Conservation (phyloP, 257 asterid genomes). For the Voacanga thouarsii region DNA sequence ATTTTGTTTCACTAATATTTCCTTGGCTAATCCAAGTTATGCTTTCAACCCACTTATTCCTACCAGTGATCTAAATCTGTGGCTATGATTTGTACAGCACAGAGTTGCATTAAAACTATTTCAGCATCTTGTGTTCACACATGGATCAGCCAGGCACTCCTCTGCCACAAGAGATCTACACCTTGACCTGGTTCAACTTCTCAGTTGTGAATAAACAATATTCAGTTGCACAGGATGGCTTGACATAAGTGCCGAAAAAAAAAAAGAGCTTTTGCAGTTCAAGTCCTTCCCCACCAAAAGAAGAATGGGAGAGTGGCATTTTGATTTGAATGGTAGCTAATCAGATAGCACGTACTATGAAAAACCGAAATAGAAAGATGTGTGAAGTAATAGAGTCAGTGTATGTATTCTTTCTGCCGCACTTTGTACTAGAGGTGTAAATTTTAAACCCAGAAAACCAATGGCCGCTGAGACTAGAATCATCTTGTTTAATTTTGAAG, state of each 20-base stretch:
- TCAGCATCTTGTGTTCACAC: slow-evolving; percentile 75
- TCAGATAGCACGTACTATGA: neutral
- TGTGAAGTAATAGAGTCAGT: neutral
- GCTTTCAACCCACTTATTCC: slow-evolving; percentile 13
- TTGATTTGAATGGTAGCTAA: slow-evolving; percentile 2
- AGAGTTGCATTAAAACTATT: slow-evolving; percentile 80
- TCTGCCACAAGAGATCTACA: slow-evolving; percentile 55
- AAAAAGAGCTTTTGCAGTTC: neutral
- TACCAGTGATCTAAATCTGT: slow-evolving; percentile 81
- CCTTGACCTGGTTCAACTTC: slow-evolving; percentile 31
- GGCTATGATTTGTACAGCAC: slow-evolving; percentile 90
- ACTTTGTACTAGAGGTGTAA: neutral
- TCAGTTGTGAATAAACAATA: slow-evolving; percentile 8
- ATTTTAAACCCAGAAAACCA: neutral
- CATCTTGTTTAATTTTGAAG: neutral
- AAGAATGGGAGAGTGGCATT: neutral
- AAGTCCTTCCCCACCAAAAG: neutral
- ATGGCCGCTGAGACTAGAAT: neutral
- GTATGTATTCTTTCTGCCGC: neutral
- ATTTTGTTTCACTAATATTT: neutral
- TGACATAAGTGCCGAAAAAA: neutral
- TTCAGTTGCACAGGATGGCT: neutral
- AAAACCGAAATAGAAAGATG: neutral
- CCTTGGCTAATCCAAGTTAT: neutral
- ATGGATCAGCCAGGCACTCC: slow-evolving; percentile 52